phyloP scores from a whole-genome alignment of 805 yeast species.

The Starmerella sp. region DNA sequence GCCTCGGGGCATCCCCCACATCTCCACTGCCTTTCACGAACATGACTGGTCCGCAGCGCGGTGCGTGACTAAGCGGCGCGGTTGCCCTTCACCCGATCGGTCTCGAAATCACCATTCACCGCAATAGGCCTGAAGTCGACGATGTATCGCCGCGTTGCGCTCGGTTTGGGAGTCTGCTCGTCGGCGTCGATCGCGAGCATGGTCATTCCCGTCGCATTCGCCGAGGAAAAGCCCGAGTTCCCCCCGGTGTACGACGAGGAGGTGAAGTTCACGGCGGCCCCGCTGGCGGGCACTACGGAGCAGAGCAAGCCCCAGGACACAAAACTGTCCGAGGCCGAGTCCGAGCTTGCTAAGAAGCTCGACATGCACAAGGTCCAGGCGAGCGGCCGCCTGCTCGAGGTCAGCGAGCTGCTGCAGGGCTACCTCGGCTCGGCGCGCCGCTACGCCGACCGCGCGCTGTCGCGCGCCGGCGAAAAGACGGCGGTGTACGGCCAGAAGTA shows the following conservation, averaged over 20 bases:
- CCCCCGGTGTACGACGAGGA: constrained; percentile 27
- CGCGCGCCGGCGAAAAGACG: constrained; percentile 32
- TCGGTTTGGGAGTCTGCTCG: background rate
- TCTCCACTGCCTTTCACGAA: background rate
- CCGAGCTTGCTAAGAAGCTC: constrained; percentile 15
- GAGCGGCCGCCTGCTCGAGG: constrained; percentile 47
- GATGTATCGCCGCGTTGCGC: constrained; percentile 2
- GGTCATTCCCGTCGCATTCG: constrained; percentile 1
- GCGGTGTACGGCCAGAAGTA: constrained; percentile 41
- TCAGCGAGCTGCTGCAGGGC: constrained; percentile 40
- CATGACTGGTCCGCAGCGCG: background rate
- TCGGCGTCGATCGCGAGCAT: background rate
- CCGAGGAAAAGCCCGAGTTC: constrained; percentile 15
- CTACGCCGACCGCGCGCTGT: constrained; percentile 29
- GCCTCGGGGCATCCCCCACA: too few species aligned
- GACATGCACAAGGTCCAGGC: constrained; percentile 29
- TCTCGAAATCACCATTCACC: background rate
- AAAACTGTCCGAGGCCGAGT: constrained; percentile 13
- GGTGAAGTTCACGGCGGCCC: constrained; percentile 13
- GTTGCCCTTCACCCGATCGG: background rate
- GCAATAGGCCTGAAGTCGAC: background rate
- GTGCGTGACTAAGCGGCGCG: background rate
- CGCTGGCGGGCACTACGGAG: constrained; percentile 25
- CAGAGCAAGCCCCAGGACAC: constrained; percentile 17
- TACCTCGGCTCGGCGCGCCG: constrained; percentile 41